Base-by-base conservation (phyloP, 345 rosid species). In the Cochlearia excelsa region DNA sequence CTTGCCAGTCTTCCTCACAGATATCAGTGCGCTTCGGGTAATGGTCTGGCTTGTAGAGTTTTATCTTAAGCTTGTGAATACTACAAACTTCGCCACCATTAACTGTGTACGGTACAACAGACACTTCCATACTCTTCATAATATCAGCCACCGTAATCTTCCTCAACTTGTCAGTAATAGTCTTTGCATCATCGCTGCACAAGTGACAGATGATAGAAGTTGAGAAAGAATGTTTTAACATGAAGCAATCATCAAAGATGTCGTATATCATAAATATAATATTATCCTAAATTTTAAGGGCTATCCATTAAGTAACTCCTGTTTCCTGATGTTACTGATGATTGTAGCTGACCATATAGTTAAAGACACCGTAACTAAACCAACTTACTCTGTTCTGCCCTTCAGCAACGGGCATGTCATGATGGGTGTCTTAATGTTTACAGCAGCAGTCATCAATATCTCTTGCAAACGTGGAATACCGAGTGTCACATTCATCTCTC, bases 401-500 rank as follows among this genome's bases (percentile, higher is more conserved):
- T 71, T 74, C 37, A 53, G 73, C 71, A 93, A 75, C 30, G 99
- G 99, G 76, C 97, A 89, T 10, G 92, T 87, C 95, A 93, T 87
- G 35, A 93, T 79, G 27, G 99, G 99, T 62, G 97, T 87, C 77
- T 75, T 85, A 55, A 93, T 87, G 55, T 87, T 78, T 61, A 26
- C 70, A 3, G 99, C 78, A 65, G 99, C 99, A 35, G 86, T 81
- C 90, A 85, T 93, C 79, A 93, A 69, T 65, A 93, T 93, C 79
- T 93, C 99, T 73, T 93, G 97, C 44, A 93, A 78, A 54, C 95
- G 99, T 10, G 97, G 99, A 44, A 89, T 87, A 50, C 99, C 97
- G 49, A 93, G 94, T 26, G 97, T 89, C 59, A 93, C 99, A 75
- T 93, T 89, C 97, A 87, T 87, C 79, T 89, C 99, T 75, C 99